Evolutionary conservation across 768 basidiomycete species (phyloP).

Genomic region (Rubroboletus pulcherrimus): DNA sequence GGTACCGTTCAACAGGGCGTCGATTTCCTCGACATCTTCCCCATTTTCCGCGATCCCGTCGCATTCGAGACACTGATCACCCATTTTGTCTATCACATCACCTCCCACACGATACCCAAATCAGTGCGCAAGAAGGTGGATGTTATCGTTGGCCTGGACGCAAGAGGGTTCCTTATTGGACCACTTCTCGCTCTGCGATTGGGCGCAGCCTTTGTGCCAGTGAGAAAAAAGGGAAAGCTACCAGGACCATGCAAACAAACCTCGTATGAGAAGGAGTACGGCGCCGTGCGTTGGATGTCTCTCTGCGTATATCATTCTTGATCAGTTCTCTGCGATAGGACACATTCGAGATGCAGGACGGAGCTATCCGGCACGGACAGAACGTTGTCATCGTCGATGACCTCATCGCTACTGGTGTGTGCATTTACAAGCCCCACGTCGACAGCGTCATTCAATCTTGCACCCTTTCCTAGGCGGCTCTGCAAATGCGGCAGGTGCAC

Average conservation of each 20-base stretch:
- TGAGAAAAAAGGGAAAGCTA: constrained; percentile 92
- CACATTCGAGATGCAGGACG: constrained; percentile 92
- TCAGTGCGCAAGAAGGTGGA: constrained; percentile 71
- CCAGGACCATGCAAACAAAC: constrained; percentile 78
- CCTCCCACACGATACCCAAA: constrained; percentile 66
- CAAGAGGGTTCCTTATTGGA: constrained; percentile 92
- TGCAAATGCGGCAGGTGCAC: constrained; percentile 87
- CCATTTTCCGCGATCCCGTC: constrained; percentile 80
- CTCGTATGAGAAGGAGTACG: constrained; percentile 91
- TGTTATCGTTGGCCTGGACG: constrained; percentile 92
- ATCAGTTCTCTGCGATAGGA: constrained; percentile 50
- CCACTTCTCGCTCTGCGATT: constrained; percentile 88
- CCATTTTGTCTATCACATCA: constrained; percentile 81
- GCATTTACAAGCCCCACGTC: not conserved
- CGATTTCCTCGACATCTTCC: constrained; percentile 92
- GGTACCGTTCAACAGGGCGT: constrained; percentile 57
- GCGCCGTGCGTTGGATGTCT: constrained; percentile 49
- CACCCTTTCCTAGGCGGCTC: constrained; percentile 66
- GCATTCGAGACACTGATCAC: constrained; percentile 90
- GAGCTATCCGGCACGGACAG: constrained; percentile 77
- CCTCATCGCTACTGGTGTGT: constrained; percentile 87
- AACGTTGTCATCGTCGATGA: constrained; percentile 90
- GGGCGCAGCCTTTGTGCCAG: constrained; percentile 93
- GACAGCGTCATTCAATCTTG: constrained; percentile 4
- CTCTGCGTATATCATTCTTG: not conserved